Base-by-base conservation (phyloP, 345 rosid genomes). In the Mangifera indica region DNA sequence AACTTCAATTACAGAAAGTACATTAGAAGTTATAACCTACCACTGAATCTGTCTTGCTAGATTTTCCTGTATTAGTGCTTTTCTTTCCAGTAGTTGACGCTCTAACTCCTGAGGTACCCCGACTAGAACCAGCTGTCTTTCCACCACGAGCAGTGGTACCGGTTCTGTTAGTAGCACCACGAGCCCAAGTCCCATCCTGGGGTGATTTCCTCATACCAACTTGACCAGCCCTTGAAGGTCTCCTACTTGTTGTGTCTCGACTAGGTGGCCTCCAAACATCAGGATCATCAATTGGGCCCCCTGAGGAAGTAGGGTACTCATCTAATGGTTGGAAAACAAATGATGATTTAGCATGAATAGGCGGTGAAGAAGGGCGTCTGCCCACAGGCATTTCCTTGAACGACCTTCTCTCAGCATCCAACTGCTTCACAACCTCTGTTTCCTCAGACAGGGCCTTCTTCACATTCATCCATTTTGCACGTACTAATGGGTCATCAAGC, bases 231-330 rank as follows among this genome's bases (percentile, higher is more conserved):
- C 99, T 89, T 0, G 83, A 72, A 3, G 99, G 87, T 84, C 99
- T 87, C 77, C 98, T 85, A 67, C 75, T 83, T 2, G 86, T 3
- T 62, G 89, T 80, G 70, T 93, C 99, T 54, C 93, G 87, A 44
- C 94, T 93, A 7, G 96, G 99, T n/a, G 98, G 98, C 86, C 97
- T 84, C 99, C 99, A 96, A 37, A 96, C 98, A 89, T 96, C 99
- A 80, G 98, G 99, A 73, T 96, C 99, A 80, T 93, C 98, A 81
- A 93, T 80, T 7, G 94, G 81, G 75, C 82, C 88, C 74, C 90
- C 88, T 2, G 97, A 96, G 10, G 99, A 93, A 69, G 95, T 86
- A 1, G 94, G 97, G 79, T 93, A 96, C 86, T 96, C 99, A 81
- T 93, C 99, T 62, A 96, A 79, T 0, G 99, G 98, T 82, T 96